A percentile compares a stretch with the other conserved stretches of the same genome.
Conservation (phyloP, 2,329 filamentous ascomycete genomes). For the Cladorrhinum sp. region DNA sequence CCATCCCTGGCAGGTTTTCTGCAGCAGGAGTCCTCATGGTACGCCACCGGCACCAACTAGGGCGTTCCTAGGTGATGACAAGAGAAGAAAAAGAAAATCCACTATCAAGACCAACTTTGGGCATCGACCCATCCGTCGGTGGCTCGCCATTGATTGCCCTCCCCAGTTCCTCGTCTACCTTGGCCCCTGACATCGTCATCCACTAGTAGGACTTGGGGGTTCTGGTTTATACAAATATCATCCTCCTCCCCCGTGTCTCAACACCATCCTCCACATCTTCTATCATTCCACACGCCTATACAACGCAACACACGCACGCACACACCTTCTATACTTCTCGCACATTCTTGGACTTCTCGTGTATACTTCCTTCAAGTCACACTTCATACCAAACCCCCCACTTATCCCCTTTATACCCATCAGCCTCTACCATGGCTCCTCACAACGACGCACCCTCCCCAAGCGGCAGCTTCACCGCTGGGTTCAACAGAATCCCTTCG, state of each 20-base stretch:
- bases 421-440: conserved; percentile 39
- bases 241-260: conserved; percentile 10
- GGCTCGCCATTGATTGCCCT: conserved; percentile 18
- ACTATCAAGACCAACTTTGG: conserved; percentile 17
- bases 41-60: conserved; percentile 21
- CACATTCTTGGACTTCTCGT: neutral
- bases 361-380: neutral
- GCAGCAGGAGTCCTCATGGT: conserved; percentile 14
- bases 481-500: conserved; percentile 36
- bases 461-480: conserved; percentile 42
- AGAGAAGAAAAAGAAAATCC: conserved; percentile 21
- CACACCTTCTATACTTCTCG: neutral
- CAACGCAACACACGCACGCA: neutral
- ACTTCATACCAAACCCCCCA: conserved; percentile 4
- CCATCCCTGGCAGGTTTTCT: conserved; percentile 17
- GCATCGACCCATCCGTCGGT: conserved; percentile 13
- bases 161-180: conserved; percentile 19
- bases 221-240: conserved; percentile 28
- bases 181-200: conserved; percentile 14
- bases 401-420: neutral
- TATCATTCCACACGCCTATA: neutral
- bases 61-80: conserved; percentile 12
- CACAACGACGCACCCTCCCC: conserved; percentile 48
- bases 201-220: conserved; percentile 12
- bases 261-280: neutral